Evolutionary conservation across 352 stramenopile genomes (phyloP), one percentile per base, ranked within the genome.

Genomic region (Phytophthora idaei): DNA sequence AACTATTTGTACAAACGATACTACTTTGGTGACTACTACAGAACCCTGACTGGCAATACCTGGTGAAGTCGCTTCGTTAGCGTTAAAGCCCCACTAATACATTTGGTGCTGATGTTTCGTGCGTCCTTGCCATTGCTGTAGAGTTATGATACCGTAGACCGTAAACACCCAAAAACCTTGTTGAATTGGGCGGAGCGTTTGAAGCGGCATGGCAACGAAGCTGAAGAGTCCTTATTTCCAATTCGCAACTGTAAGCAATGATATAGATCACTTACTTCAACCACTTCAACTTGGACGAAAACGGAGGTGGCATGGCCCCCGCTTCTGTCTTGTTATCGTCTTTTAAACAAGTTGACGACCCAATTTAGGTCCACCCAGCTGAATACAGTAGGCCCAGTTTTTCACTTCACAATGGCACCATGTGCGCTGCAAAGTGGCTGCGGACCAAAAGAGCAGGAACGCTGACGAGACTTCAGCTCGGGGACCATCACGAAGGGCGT

Each of bases 381-480:
- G 32, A 61, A 31, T 42, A 21, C 21, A 21, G 21, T 21, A 15
- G 53, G 28, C 27, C 27, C 58, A 73, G 57, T 59, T 76, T 73
- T 59, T 67, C 57, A 45, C 63, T 67, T 17, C 57, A 7, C 56
- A n/a, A 48, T 12, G 3, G 29, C 10, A n/a, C 61, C 29, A 55
- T 54, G 29, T 64, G 37, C 56, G 32, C 57, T 65, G n/a, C 57
- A 65, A 58, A 63, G 56, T 63, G 55, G 32, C 29, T 62, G 55
- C 57, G 46, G 41, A 53, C 25, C 32, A 32, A 46, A 25, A 31
- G 51, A 14, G 52, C 52, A 58, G 51, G 39, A 58, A 41, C 36
- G 48, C 28, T 50, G 27, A 28, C n/a, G 21, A 57, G 46, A 55
- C 21, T 55, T 47, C 56, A 55, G 29, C 32, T 42, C 36, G 36